These are phyloP conservation scores for Kodamaea kaohsiungensis DNA, from an alignment of 805 yeast species.

Conservation along the genomic window DNA sequence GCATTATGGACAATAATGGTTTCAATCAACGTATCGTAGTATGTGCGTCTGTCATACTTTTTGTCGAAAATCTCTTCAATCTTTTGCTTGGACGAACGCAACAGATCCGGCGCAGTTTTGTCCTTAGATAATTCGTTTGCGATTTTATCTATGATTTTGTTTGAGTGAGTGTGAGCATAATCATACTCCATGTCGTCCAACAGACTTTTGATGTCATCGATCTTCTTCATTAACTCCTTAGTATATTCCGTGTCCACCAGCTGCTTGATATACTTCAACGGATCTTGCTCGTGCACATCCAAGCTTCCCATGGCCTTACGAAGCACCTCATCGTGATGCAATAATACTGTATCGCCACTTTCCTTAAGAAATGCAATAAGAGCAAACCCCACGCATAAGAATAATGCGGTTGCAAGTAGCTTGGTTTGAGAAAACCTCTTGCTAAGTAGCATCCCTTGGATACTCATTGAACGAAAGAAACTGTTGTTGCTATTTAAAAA, in stretches of 20 bases:
- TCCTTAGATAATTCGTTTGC: conserved; percentile 5
- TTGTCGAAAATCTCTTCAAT: conserved; percentile 7
- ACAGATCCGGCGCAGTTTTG: not conserved
- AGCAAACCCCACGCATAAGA: not conserved
- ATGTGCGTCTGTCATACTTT: conserved; percentile 9
- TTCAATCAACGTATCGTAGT: conserved; percentile 12
- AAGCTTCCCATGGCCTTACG: conserved; percentile 2
- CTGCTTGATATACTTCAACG: conserved; percentile 5
- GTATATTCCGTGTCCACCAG: conserved; percentile 10
- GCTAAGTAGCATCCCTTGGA: not conserved
- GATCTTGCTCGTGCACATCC: conserved; percentile 6
- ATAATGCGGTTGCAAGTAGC: not conserved
- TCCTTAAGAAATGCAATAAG: not conserved
- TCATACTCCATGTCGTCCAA: conserved; percentile 3
- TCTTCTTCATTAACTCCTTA: conserved; percentile 4
- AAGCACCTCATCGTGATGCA: conserved; percentile 7
- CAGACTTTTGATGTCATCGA: conserved; percentile 4
- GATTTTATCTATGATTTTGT: not conserved
- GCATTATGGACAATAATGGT: conserved; percentile 9
- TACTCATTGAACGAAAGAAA: not conserved
- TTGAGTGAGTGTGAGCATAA: conserved; percentile 1
- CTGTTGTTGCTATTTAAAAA: not conserved
- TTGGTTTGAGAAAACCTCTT: not conserved
- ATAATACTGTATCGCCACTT: not conserved
- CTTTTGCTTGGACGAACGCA: conserved; percentile 2